phyloP scores from a whole-genome alignment of 1,284 basidiomycete genomes.

The Boletus mariae region DNA sequence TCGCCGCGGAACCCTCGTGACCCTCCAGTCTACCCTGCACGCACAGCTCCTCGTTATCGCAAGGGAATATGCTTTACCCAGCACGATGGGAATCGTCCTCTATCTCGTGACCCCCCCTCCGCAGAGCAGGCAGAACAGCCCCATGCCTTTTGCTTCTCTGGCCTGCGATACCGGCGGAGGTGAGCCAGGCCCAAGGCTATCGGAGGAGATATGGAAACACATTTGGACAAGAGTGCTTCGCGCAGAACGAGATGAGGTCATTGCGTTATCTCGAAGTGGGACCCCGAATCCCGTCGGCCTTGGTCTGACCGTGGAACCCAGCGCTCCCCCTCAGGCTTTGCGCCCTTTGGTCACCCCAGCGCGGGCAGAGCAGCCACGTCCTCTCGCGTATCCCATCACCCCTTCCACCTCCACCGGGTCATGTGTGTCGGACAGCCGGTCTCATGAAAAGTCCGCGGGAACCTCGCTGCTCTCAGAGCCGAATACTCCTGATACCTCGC shows the following conservation, averaged over 20 bases:
- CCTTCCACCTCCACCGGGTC: slow-evolving; percentile 55
- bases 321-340: slow-evolving; percentile 36
- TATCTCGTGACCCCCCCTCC: slow-evolving; percentile 59
- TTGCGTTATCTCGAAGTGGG: slow-evolving; percentile 37
- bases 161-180: slow-evolving; percentile 35
- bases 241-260: slow-evolving; percentile 57
- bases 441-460: slow-evolving; percentile 46
- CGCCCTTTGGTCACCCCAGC: slow-evolving; percentile 47
- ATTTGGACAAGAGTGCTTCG: slow-evolving; percentile 72
- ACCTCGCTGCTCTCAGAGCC: slow-evolving; percentile 44
- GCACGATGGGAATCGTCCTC: slow-evolving; percentile 70
- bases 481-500: slow-evolving; percentile 57
- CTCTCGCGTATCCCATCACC: slow-evolving; percentile 39
- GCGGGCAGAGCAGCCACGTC: slow-evolving; percentile 33
- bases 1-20: slow-evolving; percentile 69
- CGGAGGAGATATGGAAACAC: slow-evolving; percentile 80
- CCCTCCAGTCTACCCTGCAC: slow-evolving; percentile 67
- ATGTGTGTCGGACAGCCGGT: slow-evolving; percentile 43
- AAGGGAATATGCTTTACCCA: slow-evolving; percentile 83
- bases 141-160: slow-evolving; percentile 11
- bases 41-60: slow-evolving; percentile 76
- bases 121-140: slow-evolving; percentile 15
- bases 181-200: slow-evolving; percentile 71
- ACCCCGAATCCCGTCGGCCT: slow-evolving; percentile 43
- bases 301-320: slow-evolving; percentile 38